These are phyloP conservation scores for Osmanthus fragrans DNA, from an alignment of 257 asterid species.

Conservation along the genomic window DNA sequence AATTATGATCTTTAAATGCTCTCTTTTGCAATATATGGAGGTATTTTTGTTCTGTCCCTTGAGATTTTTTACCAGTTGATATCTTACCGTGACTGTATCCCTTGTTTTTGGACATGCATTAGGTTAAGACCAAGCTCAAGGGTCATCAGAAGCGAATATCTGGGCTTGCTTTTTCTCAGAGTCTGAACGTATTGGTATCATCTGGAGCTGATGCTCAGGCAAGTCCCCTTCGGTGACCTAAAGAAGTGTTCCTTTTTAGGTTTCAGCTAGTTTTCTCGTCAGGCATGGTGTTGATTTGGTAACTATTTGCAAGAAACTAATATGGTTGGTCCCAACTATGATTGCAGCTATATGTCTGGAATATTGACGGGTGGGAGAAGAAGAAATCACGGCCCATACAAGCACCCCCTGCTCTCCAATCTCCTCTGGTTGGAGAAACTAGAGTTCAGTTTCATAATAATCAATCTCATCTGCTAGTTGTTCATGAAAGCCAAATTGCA, in stretches of 20 bases:
- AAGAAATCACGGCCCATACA: constrained; percentile 74
- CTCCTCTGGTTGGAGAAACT: constrained; percentile 79
- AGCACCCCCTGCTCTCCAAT: constrained; percentile 64
- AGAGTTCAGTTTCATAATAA: constrained; percentile 85
- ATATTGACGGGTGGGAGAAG: constrained; percentile 92
- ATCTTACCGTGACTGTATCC: not conserved
- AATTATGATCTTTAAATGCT: not conserved
- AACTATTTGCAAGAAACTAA: not conserved
- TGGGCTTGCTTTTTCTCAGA: constrained; percentile 93
- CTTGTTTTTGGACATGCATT: constrained; percentile 1
- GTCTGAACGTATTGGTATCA: constrained; percentile 78
- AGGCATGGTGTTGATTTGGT: constrained; percentile 4
- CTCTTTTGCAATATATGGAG: not conserved
- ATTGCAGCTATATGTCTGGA: constrained; percentile 79
- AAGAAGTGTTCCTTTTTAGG: not conserved
- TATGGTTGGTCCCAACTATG: constrained; percentile 16
- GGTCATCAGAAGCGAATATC: constrained; percentile 94
- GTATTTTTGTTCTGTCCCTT: not conserved
- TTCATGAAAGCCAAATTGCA: constrained; percentile 85
- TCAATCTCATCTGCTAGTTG: constrained; percentile 78
- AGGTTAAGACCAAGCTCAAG: constrained; percentile 91
- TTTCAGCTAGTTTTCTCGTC: not conserved
- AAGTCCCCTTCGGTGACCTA: constrained; percentile 22
- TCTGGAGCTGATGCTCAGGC: constrained; percentile 99
- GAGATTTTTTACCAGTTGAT: not conserved